Conservation (phyloP, 2,329 filamentous ascomycete species). For the Aspergillus aculeatus region DNA sequence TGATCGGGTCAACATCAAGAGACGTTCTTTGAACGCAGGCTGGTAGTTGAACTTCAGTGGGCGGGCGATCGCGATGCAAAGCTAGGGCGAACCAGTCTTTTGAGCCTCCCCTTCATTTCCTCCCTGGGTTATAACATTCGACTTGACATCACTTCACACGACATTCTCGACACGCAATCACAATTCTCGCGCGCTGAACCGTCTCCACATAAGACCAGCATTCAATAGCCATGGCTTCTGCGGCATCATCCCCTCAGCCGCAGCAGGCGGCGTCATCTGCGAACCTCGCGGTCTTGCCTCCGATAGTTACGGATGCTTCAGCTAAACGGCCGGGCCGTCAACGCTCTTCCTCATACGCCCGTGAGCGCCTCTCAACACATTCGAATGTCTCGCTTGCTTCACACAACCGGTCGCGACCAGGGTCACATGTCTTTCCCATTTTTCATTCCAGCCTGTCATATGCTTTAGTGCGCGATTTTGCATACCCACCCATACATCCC, state of each 20-base stretch:
- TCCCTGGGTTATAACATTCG: slow-evolving; percentile 17
- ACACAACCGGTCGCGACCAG: slow-evolving; percentile 67
- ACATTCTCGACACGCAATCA: slow-evolving; percentile 16
- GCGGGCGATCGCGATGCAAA: slow-evolving; percentile 37
- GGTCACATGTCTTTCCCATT: slow-evolving; percentile 76
- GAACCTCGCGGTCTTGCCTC: slow-evolving; percentile 40
- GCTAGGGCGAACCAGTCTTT: slow-evolving; percentile 29
- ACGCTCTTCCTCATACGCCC: slow-evolving; percentile 74
- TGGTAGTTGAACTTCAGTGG: slow-evolving; percentile 15
- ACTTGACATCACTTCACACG: slow-evolving; percentile 20
- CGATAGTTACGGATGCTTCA: slow-evolving; percentile 52
- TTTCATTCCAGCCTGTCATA: slow-evolving; percentile 85
- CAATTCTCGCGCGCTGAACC: slow-evolving; percentile 10
- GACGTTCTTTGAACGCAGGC: slow-evolving; percentile 6
- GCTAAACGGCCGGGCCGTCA: slow-evolving; percentile 61
- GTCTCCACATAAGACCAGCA: slow-evolving; percentile 22
- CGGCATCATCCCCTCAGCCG: slow-evolving; percentile 30
- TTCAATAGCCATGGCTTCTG: slow-evolving; percentile 39
- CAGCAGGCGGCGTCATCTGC: slow-evolving; percentile 29
- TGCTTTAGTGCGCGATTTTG: slow-evolving; percentile 92
- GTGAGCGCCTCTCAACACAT: slow-evolving; percentile 80
- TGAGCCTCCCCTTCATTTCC: slow-evolving; percentile 21
- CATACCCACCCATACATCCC: slow-evolving; percentile 77
- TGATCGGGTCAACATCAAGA: slow-evolving; percentile 5
- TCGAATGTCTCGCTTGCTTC: slow-evolving; percentile 64